Evolutionary conservation across 1,284 basidiomycete species (phyloP), one percentile per base, ranked within the genome.

Genomic region (Boletus sp.): DNA sequence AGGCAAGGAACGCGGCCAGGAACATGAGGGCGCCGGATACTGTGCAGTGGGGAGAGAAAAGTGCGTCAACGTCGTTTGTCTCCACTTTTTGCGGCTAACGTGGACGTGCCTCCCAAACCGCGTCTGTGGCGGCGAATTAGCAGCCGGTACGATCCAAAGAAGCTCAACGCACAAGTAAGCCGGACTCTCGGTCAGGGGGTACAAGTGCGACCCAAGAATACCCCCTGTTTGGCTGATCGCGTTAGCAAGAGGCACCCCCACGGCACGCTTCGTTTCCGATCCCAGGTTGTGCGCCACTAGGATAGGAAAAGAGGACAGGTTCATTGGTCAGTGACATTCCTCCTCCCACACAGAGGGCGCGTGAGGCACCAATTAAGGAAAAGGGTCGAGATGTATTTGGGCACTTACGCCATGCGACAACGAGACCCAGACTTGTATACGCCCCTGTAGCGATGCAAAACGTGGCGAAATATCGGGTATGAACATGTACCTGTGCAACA

Each of bases 211-310:
- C 23, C 84, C 85, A 17, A 88, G 69, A 30, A 88, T 71, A 53
- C 80, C 84, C 13, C 86, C 86, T 47, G 74, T 77, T 60, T 88
- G 86, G 2, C 85, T 86, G 37, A 89, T 86, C 9, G 81, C 79
- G 73, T 84, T 82, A 61, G 83, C 86, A 60, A 88, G 74, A 2
- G 86, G 82, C 32, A 84, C 80, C 0, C 86, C 86, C 0, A 84
- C 75, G 0, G 87, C 84, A 47, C 80, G 81, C 68, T 89, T 88
- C 4, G 83, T 84, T 65, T 88, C 85, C 0, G 85, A 88, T 4
- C 84, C 86, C 2, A 88, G 69, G 51, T 89, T 89, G 57, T 88
- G 84, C 1, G 81, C 72, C 56, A 79, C 85, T 88, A 45, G 10
- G 22, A 30, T n/a, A n/a, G n/a, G n/a, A n/a, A n/a, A n/a, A 13